Evolutionary conservation across 352 stramenopile genomes (phyloP), one percentile per base, ranked within the genome.

Genomic region (Globisporangium rhizosaccharum): DNA sequence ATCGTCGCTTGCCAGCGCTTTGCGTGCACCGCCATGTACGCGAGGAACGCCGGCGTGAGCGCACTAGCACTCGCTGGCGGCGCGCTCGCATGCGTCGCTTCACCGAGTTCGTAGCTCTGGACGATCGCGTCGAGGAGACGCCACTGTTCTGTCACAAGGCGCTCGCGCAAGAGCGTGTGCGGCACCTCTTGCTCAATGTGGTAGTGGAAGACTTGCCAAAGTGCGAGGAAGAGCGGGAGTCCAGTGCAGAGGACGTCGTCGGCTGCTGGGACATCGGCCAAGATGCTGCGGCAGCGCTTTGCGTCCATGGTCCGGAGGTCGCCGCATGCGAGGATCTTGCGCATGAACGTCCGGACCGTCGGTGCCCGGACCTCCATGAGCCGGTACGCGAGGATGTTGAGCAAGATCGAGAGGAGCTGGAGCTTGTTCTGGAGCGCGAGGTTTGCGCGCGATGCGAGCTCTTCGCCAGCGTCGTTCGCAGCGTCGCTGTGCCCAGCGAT

Each of bases 151-250:
- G 71, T 67, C 37, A 85, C 69, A 5, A 93, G 62, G 11, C 68
- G 75, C 49, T 79, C 52, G n/a, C 73, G 79, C 18, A 91, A 71
- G 33, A 85, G 62, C 53, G 80, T 64, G 57, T 82, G 67, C 15
- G 76, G 65, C 18, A 94, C 80, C 56, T 94, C 84, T 63, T 94
- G 84, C 53, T 94, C 84, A 17, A 94, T 76, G 66, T 91, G 84
- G 68, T 94, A 94, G 53, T 92, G 79, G 45, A 94, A 74, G 48
- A 92, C 82, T 54, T 94, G 80, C 72, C 78, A 90, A 30, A 94
- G 64, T 46, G 84, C 75, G 20, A 94, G 61, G 45, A 94, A 85
- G 28, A 94, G 66, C 17, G 84, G 82, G 28, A 94, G 72, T 1
- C 84, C 84, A 3, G 79, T 90, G 46, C 71, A 74, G 37, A 94